Conservation (phyloP, 441 rosid species). For the Arabidopsis hybrid region DNA sequence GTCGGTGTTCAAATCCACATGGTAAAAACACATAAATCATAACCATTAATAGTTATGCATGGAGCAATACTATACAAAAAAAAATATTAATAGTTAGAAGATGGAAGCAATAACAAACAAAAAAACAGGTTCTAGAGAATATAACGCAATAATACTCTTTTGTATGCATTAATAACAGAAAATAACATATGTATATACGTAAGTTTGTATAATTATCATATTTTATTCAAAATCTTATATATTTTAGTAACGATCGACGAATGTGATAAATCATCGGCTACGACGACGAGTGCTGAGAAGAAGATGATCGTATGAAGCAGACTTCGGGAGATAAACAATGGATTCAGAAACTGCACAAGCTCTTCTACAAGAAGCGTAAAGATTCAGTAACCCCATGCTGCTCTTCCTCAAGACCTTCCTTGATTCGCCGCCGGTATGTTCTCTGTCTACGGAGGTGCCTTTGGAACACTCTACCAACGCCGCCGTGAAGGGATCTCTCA, state of each 20-base stretch:
- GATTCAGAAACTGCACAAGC: conserved; percentile 34
- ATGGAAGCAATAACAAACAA: neutral
- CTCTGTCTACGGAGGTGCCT: conserved; percentile 29
- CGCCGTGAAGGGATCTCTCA: conserved; percentile 65
- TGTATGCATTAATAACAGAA: neutral
- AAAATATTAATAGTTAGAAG: neutral
- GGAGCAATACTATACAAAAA: neutral
- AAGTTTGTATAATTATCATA: neutral
- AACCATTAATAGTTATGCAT: neutral
- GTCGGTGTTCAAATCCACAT: neutral
- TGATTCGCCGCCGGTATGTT: conserved; percentile 35
- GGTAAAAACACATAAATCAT: neutral
- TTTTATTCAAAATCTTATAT: neutral
- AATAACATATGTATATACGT: neutral
- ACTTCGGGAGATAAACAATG: conserved; percentile 33
- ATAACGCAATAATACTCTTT: neutral
- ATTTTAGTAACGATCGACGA: neutral
- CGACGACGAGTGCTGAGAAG: conserved; percentile 11
- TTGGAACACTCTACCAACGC: conserved; percentile 75
- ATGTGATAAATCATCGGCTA: conserved; percentile 1
- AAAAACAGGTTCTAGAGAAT: neutral
- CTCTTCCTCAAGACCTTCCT: conserved; percentile 45
- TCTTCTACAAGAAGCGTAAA: conserved; percentile 33
- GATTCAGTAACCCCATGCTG: conserved; percentile 56
- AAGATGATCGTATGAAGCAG: conserved; percentile 31